Evolutionary conservation across 495 filamentous ascomycete genomes (phyloP).

Genomic region (Hyaloscypha finlandica): DNA sequence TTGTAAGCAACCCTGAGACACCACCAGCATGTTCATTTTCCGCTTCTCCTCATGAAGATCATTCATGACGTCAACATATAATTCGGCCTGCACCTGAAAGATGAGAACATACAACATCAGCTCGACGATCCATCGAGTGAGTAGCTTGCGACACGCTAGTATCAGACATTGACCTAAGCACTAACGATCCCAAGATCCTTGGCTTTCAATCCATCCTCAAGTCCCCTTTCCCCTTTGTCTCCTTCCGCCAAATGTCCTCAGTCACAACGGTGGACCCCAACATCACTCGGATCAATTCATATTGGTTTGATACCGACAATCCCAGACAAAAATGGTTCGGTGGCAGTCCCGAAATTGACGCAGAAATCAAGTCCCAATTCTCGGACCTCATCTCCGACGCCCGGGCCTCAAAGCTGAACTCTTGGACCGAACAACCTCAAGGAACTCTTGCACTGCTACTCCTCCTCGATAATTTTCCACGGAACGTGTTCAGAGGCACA

Average conservation of each 20-base stretch:
- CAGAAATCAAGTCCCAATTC: conserved; percentile 26
- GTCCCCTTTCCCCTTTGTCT: not conserved
- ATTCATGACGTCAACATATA: too few species aligned
- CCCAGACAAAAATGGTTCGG: conserved; percentile 20
- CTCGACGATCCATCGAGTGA: not conserved
- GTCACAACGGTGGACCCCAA: conserved; percentile 8
- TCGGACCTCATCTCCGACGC: conserved; percentile 17
- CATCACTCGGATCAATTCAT: conserved; percentile 15
- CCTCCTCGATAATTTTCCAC: conserved; percentile 30
- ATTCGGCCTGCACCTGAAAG: too few species aligned
- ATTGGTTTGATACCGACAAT: conserved; percentile 19
- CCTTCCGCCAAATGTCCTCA: conserved; percentile 19
- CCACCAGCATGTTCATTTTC: too few species aligned
- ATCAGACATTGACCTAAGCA: too few species aligned
- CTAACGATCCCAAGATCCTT: conserved; percentile 7
- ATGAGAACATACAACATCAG: conserved; percentile 14
- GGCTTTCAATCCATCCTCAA: conserved; percentile 17
- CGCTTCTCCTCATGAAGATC: too few species aligned
- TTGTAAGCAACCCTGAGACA: too few species aligned
- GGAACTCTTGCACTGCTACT: conserved; percentile 27
- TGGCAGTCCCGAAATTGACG: conserved; percentile 20
- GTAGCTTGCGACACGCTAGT: not conserved
- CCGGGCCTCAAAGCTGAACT: conserved; percentile 13
- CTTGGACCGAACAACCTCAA: conserved; percentile 22
- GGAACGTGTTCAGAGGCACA: conserved; percentile 26